Evolutionary conservation across 495 filamentous ascomycete genomes (phyloP).

Genomic region (Baudoinia panamericana): DNA sequence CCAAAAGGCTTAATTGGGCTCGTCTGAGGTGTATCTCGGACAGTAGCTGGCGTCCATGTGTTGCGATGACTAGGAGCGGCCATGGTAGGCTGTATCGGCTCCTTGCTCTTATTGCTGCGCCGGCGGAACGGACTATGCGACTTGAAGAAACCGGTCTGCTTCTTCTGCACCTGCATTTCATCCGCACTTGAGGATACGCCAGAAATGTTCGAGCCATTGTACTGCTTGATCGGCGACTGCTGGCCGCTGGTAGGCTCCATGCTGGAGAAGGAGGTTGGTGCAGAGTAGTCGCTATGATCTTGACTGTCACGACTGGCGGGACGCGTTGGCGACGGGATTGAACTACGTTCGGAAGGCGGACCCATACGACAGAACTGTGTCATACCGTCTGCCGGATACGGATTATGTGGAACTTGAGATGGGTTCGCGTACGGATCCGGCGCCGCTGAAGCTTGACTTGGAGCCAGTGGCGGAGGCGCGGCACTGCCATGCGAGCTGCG

Average conservation of each 20-base stretch:
- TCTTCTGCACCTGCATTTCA: conserved; percentile 62
- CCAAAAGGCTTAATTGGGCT: conserved; percentile 28
- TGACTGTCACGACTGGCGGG: conserved; percentile 73
- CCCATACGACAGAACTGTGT: conserved; percentile 92
- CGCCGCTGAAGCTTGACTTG: conserved; percentile 29
- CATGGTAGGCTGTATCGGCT: conserved; percentile 29
- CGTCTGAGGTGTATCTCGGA: conserved; percentile 21
- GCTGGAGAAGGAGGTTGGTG: conserved; percentile 83
- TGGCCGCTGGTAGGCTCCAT: conserved; percentile 44
- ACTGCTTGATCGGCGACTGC: conserved; percentile 55
- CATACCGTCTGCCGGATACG: conserved; percentile 94
- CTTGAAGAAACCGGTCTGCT: conserved; percentile 86
- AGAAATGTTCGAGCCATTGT: conserved; percentile 32
- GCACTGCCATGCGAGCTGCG: conserved; percentile 15
- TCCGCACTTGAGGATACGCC: conserved; percentile 32
- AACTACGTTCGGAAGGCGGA: conserved; percentile 72
- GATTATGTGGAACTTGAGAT: conserved; percentile 69
- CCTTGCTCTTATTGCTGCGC: conserved; percentile 81
- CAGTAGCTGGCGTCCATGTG: conserved; percentile 44
- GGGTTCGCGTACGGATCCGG: conserved; percentile 53
- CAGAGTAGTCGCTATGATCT: conserved; percentile 72
- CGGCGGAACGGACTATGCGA: conserved; percentile 88
- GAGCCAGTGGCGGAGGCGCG: conserved; percentile 28
- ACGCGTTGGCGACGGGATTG: conserved; percentile 55
- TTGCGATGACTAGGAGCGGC: conserved; percentile 35